These are phyloP conservation scores for Cunninghamia lanceolata DNA, from an alignment of 75 land plant genomes.

Conservation along the genomic window DNA sequence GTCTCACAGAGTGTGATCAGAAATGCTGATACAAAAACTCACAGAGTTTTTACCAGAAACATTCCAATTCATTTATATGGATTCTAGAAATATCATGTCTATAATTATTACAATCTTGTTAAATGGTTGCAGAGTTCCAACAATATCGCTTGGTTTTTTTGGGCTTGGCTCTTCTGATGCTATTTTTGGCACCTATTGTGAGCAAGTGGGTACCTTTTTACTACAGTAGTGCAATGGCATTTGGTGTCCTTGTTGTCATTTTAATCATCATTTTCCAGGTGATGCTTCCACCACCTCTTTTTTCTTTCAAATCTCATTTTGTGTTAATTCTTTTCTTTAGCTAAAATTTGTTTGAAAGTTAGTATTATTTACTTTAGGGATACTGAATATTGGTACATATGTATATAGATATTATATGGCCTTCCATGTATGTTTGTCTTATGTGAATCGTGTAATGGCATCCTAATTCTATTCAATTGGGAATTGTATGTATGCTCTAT, in stretches of 20 bases:
- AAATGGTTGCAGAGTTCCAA: slow-evolving; percentile 55
- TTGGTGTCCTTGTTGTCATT: slow-evolving; percentile 75
- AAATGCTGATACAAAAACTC: no score
- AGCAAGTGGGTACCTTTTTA: slow-evolving; percentile 95
- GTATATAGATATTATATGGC: neutral
- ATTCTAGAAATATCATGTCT: no score
- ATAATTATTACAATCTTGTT: neutral
- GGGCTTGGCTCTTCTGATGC: slow-evolving; percentile 52
- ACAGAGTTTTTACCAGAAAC: no score
- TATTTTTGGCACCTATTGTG: slow-evolving; percentile 76
- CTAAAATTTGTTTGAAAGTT: neutral
- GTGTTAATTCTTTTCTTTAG: neutral
- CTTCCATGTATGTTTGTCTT: neutral
- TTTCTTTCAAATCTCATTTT: neutral
- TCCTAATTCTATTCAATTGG: neutral
- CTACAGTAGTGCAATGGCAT: slow-evolving; percentile 90
- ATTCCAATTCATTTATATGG: no score
- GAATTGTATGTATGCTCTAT: neutral
- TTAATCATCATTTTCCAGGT: slow-evolving; percentile 90
- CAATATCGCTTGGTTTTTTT: slow-evolving; percentile 68
- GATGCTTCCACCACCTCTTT: neutral
- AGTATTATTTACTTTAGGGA: neutral
- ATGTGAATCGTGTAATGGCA: neutral
- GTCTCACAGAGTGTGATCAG: no score
- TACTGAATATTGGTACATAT: neutral